phyloP scores from a whole-genome alignment of 495 filamentous ascomycete genomes.

The Trichocladium uniseriatum region DNA sequence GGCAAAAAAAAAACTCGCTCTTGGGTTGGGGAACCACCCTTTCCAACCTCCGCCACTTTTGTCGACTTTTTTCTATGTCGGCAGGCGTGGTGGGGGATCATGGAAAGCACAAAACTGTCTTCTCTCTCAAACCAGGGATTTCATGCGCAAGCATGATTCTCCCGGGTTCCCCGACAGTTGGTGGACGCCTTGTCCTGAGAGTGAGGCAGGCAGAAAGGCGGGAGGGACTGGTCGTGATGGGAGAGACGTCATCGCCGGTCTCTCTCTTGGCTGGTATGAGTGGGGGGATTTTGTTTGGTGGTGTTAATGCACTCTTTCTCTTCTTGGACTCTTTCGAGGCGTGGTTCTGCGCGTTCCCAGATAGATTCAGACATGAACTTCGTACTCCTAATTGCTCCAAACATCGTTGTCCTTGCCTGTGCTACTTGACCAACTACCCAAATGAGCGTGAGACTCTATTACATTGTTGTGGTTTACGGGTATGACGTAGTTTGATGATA shows the following conservation, averaged over 20 bases:
- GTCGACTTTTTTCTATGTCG: neutral
- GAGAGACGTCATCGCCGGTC: constrained; percentile 40
- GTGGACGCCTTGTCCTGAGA: constrained; percentile 17
- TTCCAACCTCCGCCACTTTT: constrained; percentile 2
- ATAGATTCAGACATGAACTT: neutral
- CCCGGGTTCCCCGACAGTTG: constrained; percentile 43
- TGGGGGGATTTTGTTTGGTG: neutral
- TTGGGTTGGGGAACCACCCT: constrained; percentile 11
- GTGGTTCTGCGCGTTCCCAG: neutral
- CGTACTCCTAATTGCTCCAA: neutral
- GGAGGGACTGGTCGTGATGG: constrained; percentile 32
- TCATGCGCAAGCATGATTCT: neutral
- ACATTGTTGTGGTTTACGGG: too few relatives aligned
- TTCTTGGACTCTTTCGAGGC: neutral
- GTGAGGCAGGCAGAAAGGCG: constrained; percentile 8
- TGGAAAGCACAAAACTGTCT: constrained; percentile 43
- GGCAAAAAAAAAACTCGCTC: neutral
- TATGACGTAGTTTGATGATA: too few relatives aligned
- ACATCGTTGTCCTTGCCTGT: neutral
- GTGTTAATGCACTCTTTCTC: constrained; percentile 4
- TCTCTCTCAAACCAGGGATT: constrained; percentile 48
- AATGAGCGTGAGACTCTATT: too few relatives aligned
- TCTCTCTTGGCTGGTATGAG: constrained; percentile 6
- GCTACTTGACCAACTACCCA: too few relatives aligned
- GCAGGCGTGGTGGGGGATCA: constrained; percentile 2